A percentile compares a stretch with the other conserved stretches of the same genome.
Conservation (phyloP, 495 filamentous ascomycete species). For the Podospora didyma region DNA sequence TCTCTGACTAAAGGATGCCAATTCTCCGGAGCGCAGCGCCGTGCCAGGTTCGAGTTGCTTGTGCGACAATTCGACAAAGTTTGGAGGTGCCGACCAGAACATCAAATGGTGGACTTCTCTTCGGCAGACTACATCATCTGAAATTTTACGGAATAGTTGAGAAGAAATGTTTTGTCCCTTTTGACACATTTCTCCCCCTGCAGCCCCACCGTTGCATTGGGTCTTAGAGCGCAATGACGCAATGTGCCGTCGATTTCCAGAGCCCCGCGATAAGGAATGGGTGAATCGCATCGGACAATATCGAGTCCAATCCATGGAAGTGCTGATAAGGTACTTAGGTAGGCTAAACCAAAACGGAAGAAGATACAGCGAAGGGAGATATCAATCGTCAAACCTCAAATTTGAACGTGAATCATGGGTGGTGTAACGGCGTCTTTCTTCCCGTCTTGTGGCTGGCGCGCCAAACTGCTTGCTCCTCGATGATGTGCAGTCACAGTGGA, state of each 20-base stretch:
- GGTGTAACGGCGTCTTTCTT: too few species aligned
- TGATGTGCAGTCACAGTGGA: too few species aligned
- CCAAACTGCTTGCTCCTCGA: too few species aligned
- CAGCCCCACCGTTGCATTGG: not conserved
- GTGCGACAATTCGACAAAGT: not conserved
- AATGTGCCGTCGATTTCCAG: not conserved
- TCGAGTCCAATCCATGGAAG: not conserved
- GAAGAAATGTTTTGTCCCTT: not conserved
- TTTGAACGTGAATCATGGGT: too few species aligned
- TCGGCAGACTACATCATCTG: not conserved
- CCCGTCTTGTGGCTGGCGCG: too few species aligned
- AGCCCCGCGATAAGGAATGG: constrained; percentile 6
- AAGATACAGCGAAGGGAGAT: too few species aligned
- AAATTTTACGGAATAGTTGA: not conserved
- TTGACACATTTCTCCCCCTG: not conserved
- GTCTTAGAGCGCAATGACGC: constrained; percentile 8
- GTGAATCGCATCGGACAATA: not conserved
- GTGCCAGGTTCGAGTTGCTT: not conserved
- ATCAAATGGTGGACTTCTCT: not conserved
- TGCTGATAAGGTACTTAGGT: too few species aligned
- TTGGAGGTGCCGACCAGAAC: not conserved
- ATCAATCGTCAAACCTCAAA: too few species aligned
- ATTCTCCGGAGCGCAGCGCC: constrained; percentile 14
- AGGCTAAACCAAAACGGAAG: too few species aligned
- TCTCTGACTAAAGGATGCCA: not conserved